A percentile compares a stretch with the other conserved stretches of the same genome.
phyloP scores from a whole-genome alignment of 2,329 filamentous ascomycete species.

The Zasmidium angulare region DNA sequence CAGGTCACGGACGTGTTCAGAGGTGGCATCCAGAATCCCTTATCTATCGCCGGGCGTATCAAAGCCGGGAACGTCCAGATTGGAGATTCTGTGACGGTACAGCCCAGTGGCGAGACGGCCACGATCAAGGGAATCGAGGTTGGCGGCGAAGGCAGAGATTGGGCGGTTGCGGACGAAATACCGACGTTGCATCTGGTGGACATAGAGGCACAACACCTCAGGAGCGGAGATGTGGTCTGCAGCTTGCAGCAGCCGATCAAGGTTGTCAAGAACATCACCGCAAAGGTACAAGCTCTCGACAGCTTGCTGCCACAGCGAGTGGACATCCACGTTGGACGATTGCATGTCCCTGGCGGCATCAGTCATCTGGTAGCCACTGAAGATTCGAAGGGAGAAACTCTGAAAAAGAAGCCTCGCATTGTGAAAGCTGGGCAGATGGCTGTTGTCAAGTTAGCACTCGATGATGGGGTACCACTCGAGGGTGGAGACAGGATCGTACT shows the following conservation, averaged over 20 bases:
- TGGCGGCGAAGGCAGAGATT: conserved; percentile 71
- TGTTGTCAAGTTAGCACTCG: conserved; percentile 57
- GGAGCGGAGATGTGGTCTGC: conserved; percentile 82
- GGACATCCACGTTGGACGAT: conserved; percentile 81
- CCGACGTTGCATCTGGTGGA: conserved; percentile 78
- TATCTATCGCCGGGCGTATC: conserved; percentile 83
- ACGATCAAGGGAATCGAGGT: conserved; percentile 79
- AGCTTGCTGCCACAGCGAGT: conserved; percentile 84
- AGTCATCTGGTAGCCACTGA: conserved; percentile 69
- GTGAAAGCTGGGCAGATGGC: conserved; percentile 78
- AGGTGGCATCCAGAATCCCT: conserved; percentile 72
- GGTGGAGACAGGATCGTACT: conserved; percentile 77
- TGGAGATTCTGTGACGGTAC: conserved; percentile 75
- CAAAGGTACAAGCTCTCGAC: conserved; percentile 86
- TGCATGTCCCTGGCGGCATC: conserved; percentile 77
- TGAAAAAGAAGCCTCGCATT: conserved; percentile 82
- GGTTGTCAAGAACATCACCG: conserved; percentile 71
- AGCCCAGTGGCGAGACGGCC: conserved; percentile 79
- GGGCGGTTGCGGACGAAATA: conserved; percentile 91
- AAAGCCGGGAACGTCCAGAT: conserved; percentile 81
- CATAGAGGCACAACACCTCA: conserved; percentile 75
- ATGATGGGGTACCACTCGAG: conserved; percentile 77
- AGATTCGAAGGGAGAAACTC: conserved; percentile 69
- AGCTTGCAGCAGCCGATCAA: conserved; percentile 60
- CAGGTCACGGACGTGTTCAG: conserved; percentile 86